Evolutionary conservation across 352 stramenopile genomes (phyloP).

Genomic region (Globisporangium emineosum): DNA sequence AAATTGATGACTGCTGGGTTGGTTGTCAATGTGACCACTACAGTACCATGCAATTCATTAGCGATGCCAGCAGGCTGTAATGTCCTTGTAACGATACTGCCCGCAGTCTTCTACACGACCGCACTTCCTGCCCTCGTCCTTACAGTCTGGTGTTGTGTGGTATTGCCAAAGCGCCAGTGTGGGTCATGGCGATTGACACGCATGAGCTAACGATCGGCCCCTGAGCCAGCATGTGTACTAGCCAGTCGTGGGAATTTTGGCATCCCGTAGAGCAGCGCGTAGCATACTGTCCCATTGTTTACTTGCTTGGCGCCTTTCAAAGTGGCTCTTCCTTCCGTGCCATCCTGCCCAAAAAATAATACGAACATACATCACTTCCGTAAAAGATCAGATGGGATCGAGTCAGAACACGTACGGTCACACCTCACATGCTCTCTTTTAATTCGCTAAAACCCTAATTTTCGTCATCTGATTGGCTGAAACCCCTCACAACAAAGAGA

Average conservation of each 20-base stretch:
- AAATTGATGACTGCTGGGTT: not conserved
- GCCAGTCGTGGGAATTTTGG: not conserved
- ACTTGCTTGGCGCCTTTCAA: not conserved
- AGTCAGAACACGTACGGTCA: not conserved
- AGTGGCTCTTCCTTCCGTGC: not conserved
- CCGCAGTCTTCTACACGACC: not conserved
- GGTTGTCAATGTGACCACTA: not conserved
- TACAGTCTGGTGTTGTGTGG: not conserved
- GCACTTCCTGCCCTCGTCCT: not conserved
- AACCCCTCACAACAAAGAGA: conserved; percentile 1
- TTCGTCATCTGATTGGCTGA: not conserved
- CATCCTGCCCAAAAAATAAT: not conserved
- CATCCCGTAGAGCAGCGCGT: not conserved
- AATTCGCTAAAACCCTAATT: not conserved
- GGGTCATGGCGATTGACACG: not conserved
- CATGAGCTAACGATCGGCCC: not conserved
- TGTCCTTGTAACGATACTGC: not conserved
- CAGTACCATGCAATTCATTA: not conserved
- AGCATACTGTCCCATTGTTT: not conserved
- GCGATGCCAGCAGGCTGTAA: not conserved
- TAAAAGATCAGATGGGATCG: conserved; percentile 1
- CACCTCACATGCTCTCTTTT: not conserved
- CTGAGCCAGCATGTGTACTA: not conserved
- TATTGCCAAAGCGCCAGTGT: not conserved
- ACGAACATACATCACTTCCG: not conserved